Evolutionary conservation across 2,329 filamentous ascomycete genomes (phyloP), one percentile per base, ranked within the genome.

Genomic region (Bipolaris zeicola): DNA sequence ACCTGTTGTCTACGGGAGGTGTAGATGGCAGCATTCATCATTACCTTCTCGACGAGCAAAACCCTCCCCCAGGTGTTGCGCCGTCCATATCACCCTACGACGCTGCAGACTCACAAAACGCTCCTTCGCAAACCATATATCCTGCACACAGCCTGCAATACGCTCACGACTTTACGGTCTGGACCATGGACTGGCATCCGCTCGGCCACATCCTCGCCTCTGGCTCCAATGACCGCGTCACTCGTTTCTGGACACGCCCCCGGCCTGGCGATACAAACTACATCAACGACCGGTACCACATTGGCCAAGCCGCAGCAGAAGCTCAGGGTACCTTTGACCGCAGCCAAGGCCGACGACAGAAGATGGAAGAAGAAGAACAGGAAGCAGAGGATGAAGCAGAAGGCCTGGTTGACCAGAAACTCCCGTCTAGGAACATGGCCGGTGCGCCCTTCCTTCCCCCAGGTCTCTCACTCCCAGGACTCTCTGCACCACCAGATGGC

Each of bases 181-280:
- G 95, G 95, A 96, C 93, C 16, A 84, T 99, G 47, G 93, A 97
- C 79, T 99, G 95, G 93, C 95, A 99, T 73, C 95, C 95, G 0
- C 83, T 98, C 0, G 95, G 95, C 26, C 95, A 99, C 72, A 94
- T 99, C 61, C 85, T 99, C 6, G 93, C 93, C 0, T 96, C 94
- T 1, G 95, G 95, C 11, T 96, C 93, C 10, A 98, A 99, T 75
- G 95, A 99, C 75, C 89, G 95, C 38, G 93, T 96, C 60, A 98
- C 95, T 2, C 88, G 95, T 45, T 99, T 99, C 80, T 99, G 95
- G 95, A 92, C 93, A 3, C 88, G 95, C 39, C 87, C 92, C 14
- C 83, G 95, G 45, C 95, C 95, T 1, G 95, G 95, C 46, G 94
- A 97, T 65, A 85, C 83, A n/a, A 88, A 89, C 50, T 89, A 90